Evolutionary conservation across 2,329 filamentous ascomycete genomes (phyloP).

Genomic region (Penicillium expansum): DNA sequence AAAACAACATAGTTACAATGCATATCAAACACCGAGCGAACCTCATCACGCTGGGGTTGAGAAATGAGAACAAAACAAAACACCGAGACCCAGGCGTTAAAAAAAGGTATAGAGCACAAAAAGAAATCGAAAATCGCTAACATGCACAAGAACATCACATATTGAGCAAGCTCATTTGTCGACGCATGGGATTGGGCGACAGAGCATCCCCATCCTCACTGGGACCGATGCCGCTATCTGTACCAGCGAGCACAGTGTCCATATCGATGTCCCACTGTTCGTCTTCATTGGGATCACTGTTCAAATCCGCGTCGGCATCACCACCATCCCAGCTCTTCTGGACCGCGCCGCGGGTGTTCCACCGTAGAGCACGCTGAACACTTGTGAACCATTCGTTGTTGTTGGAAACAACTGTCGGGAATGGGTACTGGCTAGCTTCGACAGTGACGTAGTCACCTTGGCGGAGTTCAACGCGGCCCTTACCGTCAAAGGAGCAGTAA

Average conservation of each 20-base stretch:
- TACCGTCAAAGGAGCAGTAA: conserved; percentile 97
- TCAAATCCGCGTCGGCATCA: conserved; percentile 29
- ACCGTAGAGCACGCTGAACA: conserved; percentile 84
- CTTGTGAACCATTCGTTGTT: conserved; percentile 96
- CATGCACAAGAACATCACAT: conserved; percentile 43
- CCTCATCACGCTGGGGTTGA: not conserved
- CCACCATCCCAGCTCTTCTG: conserved; percentile 77
- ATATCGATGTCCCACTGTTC: conserved; percentile 94
- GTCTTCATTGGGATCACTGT: conserved; percentile 52
- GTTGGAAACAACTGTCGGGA: conserved; percentile 89
- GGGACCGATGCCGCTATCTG: conserved; percentile 49
- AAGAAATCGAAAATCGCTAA: conserved; percentile 9
- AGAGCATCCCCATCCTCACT: conserved; percentile 64
- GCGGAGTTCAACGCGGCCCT: conserved; percentile 86
- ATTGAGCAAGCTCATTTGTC: conserved; percentile 71
- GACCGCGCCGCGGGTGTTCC: conserved; percentile 89
- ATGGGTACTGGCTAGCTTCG: conserved; percentile 91
- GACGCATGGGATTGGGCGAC: conserved; percentile 63
- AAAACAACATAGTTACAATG: conserved; percentile 1
- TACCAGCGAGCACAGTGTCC: conserved; percentile 52
- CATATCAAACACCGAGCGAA: conserved; percentile 2
- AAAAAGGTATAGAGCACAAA: conserved; percentile 11
- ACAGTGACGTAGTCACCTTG: conserved; percentile 96
- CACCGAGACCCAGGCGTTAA: not conserved
- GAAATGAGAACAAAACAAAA: not conserved